Conservation (phyloP, 2,329 filamentous ascomycete genomes). For the Polytolypa hystricis region DNA sequence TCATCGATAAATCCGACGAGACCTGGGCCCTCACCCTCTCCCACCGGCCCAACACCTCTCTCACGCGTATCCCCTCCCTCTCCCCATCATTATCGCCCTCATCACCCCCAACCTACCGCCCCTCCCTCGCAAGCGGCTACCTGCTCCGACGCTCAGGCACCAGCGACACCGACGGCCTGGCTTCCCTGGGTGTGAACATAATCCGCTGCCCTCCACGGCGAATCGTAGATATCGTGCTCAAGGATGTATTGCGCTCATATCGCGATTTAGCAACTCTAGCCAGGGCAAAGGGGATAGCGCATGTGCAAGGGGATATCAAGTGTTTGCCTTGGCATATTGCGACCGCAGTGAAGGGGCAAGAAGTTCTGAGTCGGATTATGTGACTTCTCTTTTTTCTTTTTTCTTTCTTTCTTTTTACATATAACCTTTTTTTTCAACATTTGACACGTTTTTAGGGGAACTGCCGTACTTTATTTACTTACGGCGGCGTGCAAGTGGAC, state of each 20-base stretch:
- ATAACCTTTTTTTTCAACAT: background rate
- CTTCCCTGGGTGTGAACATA: constrained; percentile 32
- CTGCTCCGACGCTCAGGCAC: constrained; percentile 35
- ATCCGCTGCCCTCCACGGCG: constrained; percentile 22
- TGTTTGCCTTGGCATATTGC: constrained; percentile 40
- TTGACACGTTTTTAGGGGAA: background rate
- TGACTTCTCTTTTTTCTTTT: constrained; percentile 9
- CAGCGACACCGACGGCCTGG: constrained; percentile 31
- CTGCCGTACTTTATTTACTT: too few relatives aligned
- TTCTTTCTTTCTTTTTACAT: background rate
- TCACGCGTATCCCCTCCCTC: too few relatives aligned
- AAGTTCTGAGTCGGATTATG: constrained; percentile 31
- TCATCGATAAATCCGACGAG: constrained; percentile 49
- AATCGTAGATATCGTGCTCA: constrained; percentile 26
- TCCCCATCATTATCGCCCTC: too few relatives aligned
- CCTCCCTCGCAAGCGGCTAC: constrained; percentile 36
- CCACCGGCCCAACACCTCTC: constrained; percentile 34
- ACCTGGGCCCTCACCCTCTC: constrained; percentile 48
- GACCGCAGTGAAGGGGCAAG: constrained; percentile 32
- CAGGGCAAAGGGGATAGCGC: constrained; percentile 30
- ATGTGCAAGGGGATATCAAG: constrained; percentile 27
- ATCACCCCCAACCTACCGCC: constrained; percentile 23
- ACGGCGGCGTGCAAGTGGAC: too few relatives aligned
- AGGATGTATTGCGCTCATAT: constrained; percentile 34
- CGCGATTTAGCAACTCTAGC: constrained; percentile 34